A percentile compares a stretch with the other conserved stretches of the same genome.
Evolutionary conservation across 2,329 filamentous ascomycete genomes (phyloP).

Genomic region (Hypoxylon rubiginosum): DNA sequence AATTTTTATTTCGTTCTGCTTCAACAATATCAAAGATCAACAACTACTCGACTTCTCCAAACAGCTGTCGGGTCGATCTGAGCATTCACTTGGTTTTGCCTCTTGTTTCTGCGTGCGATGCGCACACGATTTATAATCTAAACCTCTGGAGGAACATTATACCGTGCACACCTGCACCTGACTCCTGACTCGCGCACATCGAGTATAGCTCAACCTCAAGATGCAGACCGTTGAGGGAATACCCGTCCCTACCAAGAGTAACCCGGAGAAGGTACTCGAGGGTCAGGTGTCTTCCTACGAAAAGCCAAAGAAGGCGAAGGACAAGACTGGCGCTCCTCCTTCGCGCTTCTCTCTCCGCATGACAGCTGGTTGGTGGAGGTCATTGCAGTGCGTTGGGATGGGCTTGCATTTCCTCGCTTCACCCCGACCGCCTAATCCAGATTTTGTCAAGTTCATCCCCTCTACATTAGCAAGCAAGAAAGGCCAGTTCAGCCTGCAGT

Average conservation of each 20-base stretch:
- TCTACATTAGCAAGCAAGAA: slow-evolving; percentile 55
- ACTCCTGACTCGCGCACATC: slow-evolving; percentile 6
- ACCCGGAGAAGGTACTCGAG: slow-evolving; percentile 18
- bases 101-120: background rate
- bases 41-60: background rate
- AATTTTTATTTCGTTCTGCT: background rate
- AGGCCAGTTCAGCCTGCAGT: slow-evolving; percentile 56
- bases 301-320: slow-evolving; percentile 43
- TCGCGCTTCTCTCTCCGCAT: slow-evolving; percentile 72
- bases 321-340: slow-evolving; percentile 49
- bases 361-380: slow-evolving; percentile 75
- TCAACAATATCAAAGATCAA: background rate
- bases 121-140: slow-evolving; percentile 8
- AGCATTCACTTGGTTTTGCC: background rate
- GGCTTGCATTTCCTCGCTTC: slow-evolving; percentile 72
- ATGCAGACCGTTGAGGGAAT: slow-evolving; percentile 45
- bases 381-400: slow-evolving; percentile 78
- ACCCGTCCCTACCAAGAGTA: slow-evolving; percentile 24
- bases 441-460: slow-evolving; percentile 69
- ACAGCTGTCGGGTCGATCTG: background rate
- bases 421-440: slow-evolving; percentile 70
- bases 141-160: background rate
- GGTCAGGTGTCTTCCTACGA: slow-evolving; percentile 31
- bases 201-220: slow-evolving; percentile 1
- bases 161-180: background rate